Conservation (phyloP, 306 rosid species). For the Coriaria nepalensis region DNA sequence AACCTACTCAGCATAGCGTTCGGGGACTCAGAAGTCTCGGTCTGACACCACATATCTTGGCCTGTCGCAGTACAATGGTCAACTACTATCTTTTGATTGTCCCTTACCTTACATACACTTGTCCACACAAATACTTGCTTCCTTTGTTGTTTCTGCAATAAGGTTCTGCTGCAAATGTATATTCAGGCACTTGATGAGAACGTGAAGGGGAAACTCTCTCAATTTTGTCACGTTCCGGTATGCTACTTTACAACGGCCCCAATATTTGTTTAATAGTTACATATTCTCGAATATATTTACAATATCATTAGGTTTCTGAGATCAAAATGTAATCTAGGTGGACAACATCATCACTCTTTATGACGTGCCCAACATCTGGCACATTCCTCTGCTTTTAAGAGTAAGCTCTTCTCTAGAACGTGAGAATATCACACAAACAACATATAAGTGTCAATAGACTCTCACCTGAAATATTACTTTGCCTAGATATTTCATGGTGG, state of each 20-base stretch:
- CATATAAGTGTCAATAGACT: too few species aligned
- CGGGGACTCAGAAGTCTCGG: slow-evolving; percentile 35
- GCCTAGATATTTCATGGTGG: neutral
- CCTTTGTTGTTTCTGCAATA: slow-evolving; percentile 10
- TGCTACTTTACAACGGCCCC: neutral
- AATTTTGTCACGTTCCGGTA: slow-evolving; percentile 96
- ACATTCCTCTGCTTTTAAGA: slow-evolving; percentile 72
- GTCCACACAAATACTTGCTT: neutral
- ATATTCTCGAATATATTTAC: neutral
- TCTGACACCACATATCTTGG: slow-evolving; percentile 32
- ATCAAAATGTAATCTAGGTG: slow-evolving; percentile 32
- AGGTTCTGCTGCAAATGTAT: slow-evolving; percentile 4
- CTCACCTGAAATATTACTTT: too few species aligned
- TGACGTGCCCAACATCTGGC: slow-evolving; percentile 98
- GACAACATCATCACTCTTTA: slow-evolving; percentile 69
- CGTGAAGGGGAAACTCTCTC: slow-evolving; percentile 69
- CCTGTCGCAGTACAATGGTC: slow-evolving; percentile 46
- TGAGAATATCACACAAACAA: neutral
- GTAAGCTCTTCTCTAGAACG: slow-evolving; percentile 28
- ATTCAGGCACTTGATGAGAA: slow-evolving; percentile 64
- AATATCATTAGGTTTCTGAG: neutral
- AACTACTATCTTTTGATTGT: slow-evolving; percentile 7
- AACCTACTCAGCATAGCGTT: slow-evolving; percentile 44
- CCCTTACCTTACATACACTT: neutral
- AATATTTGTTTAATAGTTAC: slow-evolving; percentile 8